Base-by-base conservation (phyloP, 305 asterid species). In the Caryopteris hybrid region DNA sequence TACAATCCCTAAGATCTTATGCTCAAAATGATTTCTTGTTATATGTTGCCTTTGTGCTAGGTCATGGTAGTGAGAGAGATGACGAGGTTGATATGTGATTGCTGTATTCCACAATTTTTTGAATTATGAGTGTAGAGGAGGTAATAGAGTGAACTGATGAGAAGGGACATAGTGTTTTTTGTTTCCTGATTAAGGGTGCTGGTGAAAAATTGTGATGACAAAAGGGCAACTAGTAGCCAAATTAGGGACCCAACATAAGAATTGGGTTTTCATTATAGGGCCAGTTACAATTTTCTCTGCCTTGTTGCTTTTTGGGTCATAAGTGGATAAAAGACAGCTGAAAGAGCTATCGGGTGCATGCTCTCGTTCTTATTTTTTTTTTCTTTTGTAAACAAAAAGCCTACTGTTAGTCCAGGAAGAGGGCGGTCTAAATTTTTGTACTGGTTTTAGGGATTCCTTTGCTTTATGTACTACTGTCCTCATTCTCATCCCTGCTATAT, bases 141-240 rank as follows among this genome's bases (percentile, higher is more conserved):
- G 50, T 54, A 25, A 33, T 38, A 50, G 27, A 47, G 14, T 34
- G 36, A 33, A 34, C 53, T 51, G 17, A 42, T 36, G 22, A 18
- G 31, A 22, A 43, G 52, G 58, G 52, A 21, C 31, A 17, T 31
- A 51, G 22, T 25, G 61, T 16, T 0, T 41, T 66, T 13, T 59
- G 0, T 41, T 66, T 23, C 50, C 27, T 48, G 45, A 20, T 38
- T 50, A 31, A 64, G 34, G 51, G 20, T 53, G 66, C 64, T 61
- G 29, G 54, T 33, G 57, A 61, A 34, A 34, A 22, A 41, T 36
- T 68, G 65, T 45, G 70, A 52, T 46, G 47, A 60, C 58, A 66
- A 14, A 65, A 42, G 42, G 31, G 51, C 18, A 39, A 38, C n/a
- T n/a, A 33, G 52, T 31, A 17, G 46, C 31, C 64, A 60, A 23